Evolutionary conservation across 495 filamentous ascomycete species (phyloP).

Genomic region (Aspergillus ellipticus): DNA sequence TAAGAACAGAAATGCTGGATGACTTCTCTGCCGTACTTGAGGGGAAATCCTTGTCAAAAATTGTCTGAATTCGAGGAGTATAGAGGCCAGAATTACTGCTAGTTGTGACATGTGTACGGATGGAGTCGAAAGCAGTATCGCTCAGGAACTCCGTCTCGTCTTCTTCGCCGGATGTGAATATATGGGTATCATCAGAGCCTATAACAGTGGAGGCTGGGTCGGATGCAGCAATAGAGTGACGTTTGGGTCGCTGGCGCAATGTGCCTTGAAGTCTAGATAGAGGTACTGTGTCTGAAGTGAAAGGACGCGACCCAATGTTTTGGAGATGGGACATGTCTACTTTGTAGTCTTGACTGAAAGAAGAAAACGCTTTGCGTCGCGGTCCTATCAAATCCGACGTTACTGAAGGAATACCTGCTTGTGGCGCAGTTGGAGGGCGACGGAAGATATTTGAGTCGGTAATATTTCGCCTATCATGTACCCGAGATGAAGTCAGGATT

Average conservation of each 20-base stretch:
- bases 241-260: slow-evolving; percentile 37
- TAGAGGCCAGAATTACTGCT: slow-evolving; percentile 47
- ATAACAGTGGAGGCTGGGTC: slow-evolving; percentile 78
- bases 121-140: slow-evolving; percentile 88
- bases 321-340: slow-evolving; percentile 9
- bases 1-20: slow-evolving; percentile 51
- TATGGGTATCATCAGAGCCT: slow-evolving; percentile 79
- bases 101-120: slow-evolving; percentile 74
- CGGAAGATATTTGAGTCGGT: slow-evolving; percentile 40
- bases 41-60: slow-evolving; percentile 82
- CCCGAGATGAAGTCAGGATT: slow-evolving; percentile 19
- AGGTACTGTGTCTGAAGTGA: slow-evolving; percentile 30
- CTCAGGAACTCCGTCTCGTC: slow-evolving; percentile 83
- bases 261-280: slow-evolving; percentile 30
- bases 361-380: slow-evolving; percentile 13
- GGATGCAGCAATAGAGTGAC: slow-evolving; percentile 50
- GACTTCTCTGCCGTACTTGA: slow-evolving; percentile 53
- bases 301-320: slow-evolving; percentile 16
- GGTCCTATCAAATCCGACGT: slow-evolving; percentile 10
- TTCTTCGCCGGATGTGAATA: slow-evolving; percentile 73
- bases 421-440: slow-evolving; percentile 26
- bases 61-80: slow-evolving; percentile 68
- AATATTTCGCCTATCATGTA: slow-evolving; percentile 35
- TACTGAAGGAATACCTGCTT: slow-evolving; percentile 15
- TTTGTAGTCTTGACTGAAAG: slow-evolving; percentile 26